Conservation (phyloP, 371 early-diverging fungal species). For the Phascolomyces articulosus region DNA sequence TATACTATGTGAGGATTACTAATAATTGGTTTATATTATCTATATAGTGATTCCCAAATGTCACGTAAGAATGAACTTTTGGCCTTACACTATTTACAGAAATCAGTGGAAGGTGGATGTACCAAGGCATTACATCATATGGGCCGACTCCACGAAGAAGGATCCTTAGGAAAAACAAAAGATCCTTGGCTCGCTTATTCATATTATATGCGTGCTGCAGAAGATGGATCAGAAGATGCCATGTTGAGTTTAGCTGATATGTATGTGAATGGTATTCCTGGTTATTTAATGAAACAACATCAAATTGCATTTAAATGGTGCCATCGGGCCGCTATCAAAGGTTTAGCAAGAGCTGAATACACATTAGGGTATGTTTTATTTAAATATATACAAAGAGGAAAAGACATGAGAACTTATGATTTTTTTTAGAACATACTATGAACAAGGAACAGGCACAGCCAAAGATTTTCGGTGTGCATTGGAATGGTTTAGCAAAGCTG, state of each 20-base stretch:
- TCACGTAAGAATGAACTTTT: constrained; percentile 11
- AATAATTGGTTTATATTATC: not conserved
- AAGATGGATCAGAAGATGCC: constrained; percentile 20
- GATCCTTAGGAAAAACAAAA: constrained; percentile 15
- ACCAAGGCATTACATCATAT: constrained; percentile 21
- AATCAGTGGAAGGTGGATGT: constrained; percentile 14
- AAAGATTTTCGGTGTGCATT: constrained; percentile 32
- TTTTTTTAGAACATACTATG: constrained; percentile 49
- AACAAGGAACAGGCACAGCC: constrained; percentile 33
- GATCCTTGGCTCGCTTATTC: constrained; percentile 15
- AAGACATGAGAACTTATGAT: too few species aligned
- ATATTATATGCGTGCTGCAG: constrained; percentile 23
- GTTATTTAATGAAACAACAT: constrained; percentile 15
- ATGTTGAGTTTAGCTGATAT: constrained; percentile 22
- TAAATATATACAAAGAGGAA: too few species aligned
- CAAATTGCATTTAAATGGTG: constrained; percentile 30
- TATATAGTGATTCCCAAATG: constrained; percentile 10
- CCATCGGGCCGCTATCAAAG: constrained; percentile 25
- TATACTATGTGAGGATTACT: not conserved
- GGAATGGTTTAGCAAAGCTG: constrained; percentile 36
- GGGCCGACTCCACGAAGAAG: constrained; percentile 22
- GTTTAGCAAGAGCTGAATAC: constrained; percentile 27
- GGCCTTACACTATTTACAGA: constrained; percentile 21
- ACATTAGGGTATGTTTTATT: constrained; percentile 19
- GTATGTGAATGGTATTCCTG: constrained; percentile 23